Evolutionary conservation across 345 rosid species (phyloP).

Genomic region (Arabidopsis thaliana): DNA sequence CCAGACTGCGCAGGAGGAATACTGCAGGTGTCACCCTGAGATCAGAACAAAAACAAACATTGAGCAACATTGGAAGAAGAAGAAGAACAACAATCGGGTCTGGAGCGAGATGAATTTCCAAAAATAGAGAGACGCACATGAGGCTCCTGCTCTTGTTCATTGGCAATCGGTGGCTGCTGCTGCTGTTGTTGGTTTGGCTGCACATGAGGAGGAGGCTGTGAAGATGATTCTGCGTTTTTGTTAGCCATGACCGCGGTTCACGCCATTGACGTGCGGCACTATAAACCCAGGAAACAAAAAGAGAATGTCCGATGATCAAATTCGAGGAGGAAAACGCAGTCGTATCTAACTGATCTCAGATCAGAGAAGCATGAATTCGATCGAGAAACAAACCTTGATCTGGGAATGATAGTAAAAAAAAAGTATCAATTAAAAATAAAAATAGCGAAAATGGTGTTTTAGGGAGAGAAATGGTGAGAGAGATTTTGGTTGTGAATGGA

Average conservation of each 20-base stretch:
- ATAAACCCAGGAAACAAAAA: neutral
- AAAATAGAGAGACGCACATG: conserved; percentile 10
- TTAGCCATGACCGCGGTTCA: conserved; percentile 54
- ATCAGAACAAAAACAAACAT: neutral
- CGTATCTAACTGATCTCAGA: neutral
- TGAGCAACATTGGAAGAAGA: neutral
- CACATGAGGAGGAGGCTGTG: conserved; percentile 43
- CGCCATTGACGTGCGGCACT: conserved; percentile 31
- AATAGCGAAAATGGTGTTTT: neutral
- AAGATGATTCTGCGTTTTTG: conserved; percentile 54
- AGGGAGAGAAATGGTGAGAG: conserved; percentile 23
- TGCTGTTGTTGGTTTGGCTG: conserved; percentile 31
- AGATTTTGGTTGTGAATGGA: neutral
- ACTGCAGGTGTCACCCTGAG: conserved; percentile 53
- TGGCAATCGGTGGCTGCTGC: neutral
- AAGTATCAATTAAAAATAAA: neutral
- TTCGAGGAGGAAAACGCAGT: conserved; percentile 18
- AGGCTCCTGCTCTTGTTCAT: conserved; percentile 23
- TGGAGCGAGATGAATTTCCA: no score
- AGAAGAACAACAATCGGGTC: neutral
- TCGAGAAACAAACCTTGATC: conserved; percentile 19
- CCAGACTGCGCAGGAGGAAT: conserved; percentile 44
- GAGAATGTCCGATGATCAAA: conserved; percentile 23
- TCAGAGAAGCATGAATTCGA: conserved; percentile 7
- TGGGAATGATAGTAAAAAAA: neutral